phyloP scores from a whole-genome alignment of 768 basidiomycete species.

The Boletus pseudopeckii region DNA sequence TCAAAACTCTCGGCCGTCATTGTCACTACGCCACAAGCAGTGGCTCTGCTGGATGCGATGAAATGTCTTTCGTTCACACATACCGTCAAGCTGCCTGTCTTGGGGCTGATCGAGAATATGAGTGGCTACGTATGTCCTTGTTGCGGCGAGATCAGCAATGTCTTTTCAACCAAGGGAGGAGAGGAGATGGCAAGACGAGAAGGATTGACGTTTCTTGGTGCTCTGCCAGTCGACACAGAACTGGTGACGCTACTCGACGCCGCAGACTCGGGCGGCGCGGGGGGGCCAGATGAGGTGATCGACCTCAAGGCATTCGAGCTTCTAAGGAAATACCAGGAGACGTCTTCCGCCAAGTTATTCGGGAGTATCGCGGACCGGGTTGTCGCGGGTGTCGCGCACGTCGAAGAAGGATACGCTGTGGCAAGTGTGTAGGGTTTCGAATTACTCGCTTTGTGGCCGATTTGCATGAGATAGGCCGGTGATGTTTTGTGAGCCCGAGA shows the following conservation, averaged over 20 bases:
- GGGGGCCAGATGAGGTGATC: constrained; percentile 22
- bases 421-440: background rate
- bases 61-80: constrained; percentile 97
- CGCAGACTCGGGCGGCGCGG: constrained; percentile 33
- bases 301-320: constrained; percentile 44
- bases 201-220: constrained; percentile 73
- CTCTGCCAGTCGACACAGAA: constrained; percentile 90
- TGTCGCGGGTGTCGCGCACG: constrained; percentile 27
- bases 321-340: constrained; percentile 59
- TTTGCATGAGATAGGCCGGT: background rate
- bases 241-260: constrained; percentile 84
- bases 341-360: constrained; percentile 70
- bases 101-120: constrained; percentile 98
- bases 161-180: constrained; percentile 93
- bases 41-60: constrained; percentile 91
- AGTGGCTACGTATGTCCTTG: constrained; percentile 97
- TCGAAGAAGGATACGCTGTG: constrained; percentile 10
- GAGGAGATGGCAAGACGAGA: constrained; percentile 81
- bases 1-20: constrained; percentile 78
- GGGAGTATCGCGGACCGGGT: constrained; percentile 49
- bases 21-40: constrained; percentile 97
- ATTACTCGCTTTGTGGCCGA: background rate
- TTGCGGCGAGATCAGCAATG: constrained; percentile 91
- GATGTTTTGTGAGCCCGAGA: too few relatives aligned
- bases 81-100: constrained; percentile 77